These are phyloP conservation scores for Colletotrichum trifolii DNA, from an alignment of 2,329 filamentous ascomycete species.

Conservation along the genomic window DNA sequence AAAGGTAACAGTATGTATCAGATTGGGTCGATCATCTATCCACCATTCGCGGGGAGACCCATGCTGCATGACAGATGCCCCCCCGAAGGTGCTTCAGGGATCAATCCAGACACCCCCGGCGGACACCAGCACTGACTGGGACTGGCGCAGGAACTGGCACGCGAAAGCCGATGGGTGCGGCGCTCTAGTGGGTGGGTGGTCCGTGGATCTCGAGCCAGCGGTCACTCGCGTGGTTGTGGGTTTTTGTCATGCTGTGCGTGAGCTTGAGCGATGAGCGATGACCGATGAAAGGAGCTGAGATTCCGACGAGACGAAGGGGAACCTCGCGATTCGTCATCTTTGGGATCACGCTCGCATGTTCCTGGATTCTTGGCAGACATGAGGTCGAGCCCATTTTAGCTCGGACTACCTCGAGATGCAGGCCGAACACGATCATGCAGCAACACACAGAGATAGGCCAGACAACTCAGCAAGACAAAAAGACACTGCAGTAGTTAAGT, in stretches of 20 bases:
- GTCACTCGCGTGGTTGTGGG: constrained; percentile 19
- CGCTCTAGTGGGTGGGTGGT: constrained; percentile 34
- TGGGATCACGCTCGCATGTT: constrained; percentile 7
- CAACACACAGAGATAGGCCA: not conserved
- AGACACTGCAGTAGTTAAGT: no score
- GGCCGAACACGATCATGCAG: constrained; percentile 25
- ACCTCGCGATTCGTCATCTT: constrained; percentile 6
- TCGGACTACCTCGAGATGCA: constrained; percentile 20
- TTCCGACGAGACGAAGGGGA: constrained; percentile 2
- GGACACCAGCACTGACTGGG: constrained; percentile 37
- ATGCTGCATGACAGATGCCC: constrained; percentile 36
- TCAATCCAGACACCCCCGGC: constrained; percentile 35
- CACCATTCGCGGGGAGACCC: constrained; percentile 37
- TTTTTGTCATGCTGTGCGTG: constrained; percentile 18
- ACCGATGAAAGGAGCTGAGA: not conserved
- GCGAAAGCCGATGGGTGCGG: constrained; percentile 36
- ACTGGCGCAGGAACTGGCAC: constrained; percentile 37
- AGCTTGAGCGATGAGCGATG: no score
- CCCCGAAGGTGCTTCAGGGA: constrained; percentile 33
- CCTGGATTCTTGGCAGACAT: constrained; percentile 6
- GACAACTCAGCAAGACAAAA: not conserved
- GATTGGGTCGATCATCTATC: constrained; percentile 37
- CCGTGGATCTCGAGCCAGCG: constrained; percentile 25
- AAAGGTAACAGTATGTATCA: constrained; percentile 38
- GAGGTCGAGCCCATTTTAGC: constrained; percentile 13